Percentiles rank a stretch among this genome's conserved stretches.
These are phyloP conservation scores for Peribolospora kevripleyi DNA, from an alignment of 768 basidiomycete species.

Conservation along the genomic window DNA sequence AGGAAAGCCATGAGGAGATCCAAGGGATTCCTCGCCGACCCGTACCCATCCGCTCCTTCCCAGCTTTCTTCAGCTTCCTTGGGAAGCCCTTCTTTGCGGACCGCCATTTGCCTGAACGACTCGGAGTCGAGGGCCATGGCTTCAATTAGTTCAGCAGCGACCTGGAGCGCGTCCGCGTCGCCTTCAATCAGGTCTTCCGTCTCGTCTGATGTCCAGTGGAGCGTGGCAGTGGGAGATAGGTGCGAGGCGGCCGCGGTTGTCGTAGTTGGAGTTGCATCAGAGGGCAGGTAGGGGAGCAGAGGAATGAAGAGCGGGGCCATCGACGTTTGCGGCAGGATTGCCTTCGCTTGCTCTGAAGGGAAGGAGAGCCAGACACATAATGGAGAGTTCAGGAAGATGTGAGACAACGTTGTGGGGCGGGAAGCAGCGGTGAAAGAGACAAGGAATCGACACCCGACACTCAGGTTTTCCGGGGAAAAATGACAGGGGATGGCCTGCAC, in stretches of 20 bases:
- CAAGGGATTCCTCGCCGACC: background rate
- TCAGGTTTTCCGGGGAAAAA: too few relatives aligned
- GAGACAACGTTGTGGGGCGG: too few relatives aligned
- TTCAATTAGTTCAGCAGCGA: conserved; percentile 8
- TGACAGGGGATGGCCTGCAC: too few relatives aligned
- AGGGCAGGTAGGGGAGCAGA: background rate
- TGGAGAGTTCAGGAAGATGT: too few relatives aligned
- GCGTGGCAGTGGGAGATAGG: background rate
- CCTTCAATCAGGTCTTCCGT: conserved; percentile 1
- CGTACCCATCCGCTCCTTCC: too few relatives aligned
- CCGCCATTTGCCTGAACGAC: background rate
- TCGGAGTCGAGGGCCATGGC: conserved; percentile 2
- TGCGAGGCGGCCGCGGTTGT: background rate
- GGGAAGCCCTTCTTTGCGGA: background rate
- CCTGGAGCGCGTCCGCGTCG: conserved; percentile 7
- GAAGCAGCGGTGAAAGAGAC: too few relatives aligned
- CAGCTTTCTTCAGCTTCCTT: background rate
- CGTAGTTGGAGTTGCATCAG: background rate
- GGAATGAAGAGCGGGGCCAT: background rate
- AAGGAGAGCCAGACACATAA: too few relatives aligned
- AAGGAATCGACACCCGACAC: too few relatives aligned
- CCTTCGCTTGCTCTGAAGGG: too few relatives aligned
- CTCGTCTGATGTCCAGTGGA: too few relatives aligned
- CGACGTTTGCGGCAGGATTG: background rate
- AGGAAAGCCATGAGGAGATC: conserved; percentile 9